phyloP scores from a whole-genome alignment of 2,329 filamentous ascomycete genomes.

The Fusarium buxicola region DNA sequence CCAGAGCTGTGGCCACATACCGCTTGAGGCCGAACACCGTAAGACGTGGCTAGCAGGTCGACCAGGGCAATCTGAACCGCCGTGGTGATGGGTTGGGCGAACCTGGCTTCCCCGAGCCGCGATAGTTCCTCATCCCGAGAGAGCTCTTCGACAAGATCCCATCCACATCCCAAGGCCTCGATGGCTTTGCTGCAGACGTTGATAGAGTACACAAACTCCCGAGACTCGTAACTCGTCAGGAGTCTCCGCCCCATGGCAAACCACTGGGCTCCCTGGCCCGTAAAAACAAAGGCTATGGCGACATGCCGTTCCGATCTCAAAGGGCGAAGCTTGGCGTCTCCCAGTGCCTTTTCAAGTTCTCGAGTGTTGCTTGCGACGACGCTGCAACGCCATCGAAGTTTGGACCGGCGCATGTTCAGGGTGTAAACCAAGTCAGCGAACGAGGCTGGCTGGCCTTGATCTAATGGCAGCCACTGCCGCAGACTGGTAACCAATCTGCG shows the following conservation, averaged over 20 bases:
- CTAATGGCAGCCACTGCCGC: constrained; percentile 3
- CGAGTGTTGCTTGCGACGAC: neutral
- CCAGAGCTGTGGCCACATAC: constrained; percentile 52
- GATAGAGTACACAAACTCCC: neutral
- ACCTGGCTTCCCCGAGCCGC: constrained; percentile 7
- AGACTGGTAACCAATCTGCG: neutral
- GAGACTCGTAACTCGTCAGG: neutral
- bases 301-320: neutral
- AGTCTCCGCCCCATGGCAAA: constrained; percentile 22
- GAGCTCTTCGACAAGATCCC: constrained; percentile 21
- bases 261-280: constrained; percentile 31
- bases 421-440: constrained; percentile 18
- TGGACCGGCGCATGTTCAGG: constrained; percentile 4
- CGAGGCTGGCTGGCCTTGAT: neutral
- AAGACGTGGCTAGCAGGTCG: constrained; percentile 8
- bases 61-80: constrained; percentile 29
- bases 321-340: neutral
- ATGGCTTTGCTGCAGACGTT: neutral
- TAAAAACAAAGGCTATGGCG: constrained; percentile 21
- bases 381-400: constrained; percentile 6
- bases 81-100: constrained; percentile 16
- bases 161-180: constrained; percentile 7
- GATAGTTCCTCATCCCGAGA: neutral
- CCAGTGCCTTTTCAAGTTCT: neutral
- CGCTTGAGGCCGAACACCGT: constrained; percentile 44